A percentile compares a stretch with the other conserved stretches of the same genome.
phyloP scores from a whole-genome alignment of 495 filamentous ascomycete genomes.

The Penicillium taxi region DNA sequence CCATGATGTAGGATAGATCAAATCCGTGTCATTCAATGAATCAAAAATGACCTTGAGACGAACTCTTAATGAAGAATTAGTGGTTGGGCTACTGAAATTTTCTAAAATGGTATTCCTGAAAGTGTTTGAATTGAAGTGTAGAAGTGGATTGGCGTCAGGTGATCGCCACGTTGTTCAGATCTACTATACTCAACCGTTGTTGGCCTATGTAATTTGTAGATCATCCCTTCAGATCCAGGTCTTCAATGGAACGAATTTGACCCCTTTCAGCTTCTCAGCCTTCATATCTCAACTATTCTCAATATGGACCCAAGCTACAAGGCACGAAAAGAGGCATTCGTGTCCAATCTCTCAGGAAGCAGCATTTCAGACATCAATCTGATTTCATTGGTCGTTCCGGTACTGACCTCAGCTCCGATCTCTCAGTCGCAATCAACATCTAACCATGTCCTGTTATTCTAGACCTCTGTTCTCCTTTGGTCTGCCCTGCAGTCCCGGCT shows the following conservation, averaged over 20 bases:
- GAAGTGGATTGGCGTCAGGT: too few relatives aligned
- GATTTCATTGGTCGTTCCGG: slow-evolving; percentile 76
- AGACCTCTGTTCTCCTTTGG: slow-evolving; percentile 82
- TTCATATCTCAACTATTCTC: neutral
- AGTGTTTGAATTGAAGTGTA: too few relatives aligned
- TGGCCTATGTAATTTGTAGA: neutral
- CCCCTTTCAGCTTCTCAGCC: too few relatives aligned
- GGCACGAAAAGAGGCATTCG: slow-evolving; percentile 85
- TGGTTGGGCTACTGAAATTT: too few relatives aligned
- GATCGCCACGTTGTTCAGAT: slow-evolving; percentile 1
- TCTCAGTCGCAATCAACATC: slow-evolving; percentile 3
- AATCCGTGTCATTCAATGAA: too few relatives aligned
- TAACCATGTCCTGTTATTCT: too few relatives aligned
- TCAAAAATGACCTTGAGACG: too few relatives aligned
- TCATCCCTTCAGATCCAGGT: too few relatives aligned
- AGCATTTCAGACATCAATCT: slow-evolving; percentile 76
- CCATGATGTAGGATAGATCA: too few relatives aligned
- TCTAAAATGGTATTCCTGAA: too few relatives aligned
- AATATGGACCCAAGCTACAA: slow-evolving; percentile 67
- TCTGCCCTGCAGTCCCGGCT: slow-evolving; percentile 82
- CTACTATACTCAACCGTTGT: neutral
- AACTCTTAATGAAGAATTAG: too few relatives aligned
- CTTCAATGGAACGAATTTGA: too few relatives aligned
- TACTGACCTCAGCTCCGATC: slow-evolving; percentile 35
- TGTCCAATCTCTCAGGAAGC: slow-evolving; percentile 86